These are phyloP conservation scores for Pseudozyma sp. DNA, from an alignment of 1,284 basidiomycete genomes.

Conservation along the genomic window DNA sequence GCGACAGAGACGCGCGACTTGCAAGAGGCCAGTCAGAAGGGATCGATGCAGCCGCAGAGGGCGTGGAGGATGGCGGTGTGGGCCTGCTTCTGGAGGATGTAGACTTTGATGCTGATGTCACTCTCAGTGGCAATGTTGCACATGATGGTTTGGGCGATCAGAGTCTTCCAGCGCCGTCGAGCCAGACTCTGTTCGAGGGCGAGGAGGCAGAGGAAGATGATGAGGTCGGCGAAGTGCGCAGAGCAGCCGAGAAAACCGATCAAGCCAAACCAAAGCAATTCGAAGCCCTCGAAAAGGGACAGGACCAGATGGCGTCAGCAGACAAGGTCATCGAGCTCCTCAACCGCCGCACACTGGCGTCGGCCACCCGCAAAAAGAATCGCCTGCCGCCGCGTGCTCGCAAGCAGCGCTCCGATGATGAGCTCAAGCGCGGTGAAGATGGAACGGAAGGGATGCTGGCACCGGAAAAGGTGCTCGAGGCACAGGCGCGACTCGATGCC, in stretches of 20 bases:
- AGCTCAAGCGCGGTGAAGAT: background rate
- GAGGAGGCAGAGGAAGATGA: conserved; percentile 13
- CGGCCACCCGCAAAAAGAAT: conserved; percentile 24
- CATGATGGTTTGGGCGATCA: conserved; percentile 3
- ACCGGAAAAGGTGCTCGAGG: conserved; percentile 46
- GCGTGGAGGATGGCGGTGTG: background rate
- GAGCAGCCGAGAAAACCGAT: background rate
- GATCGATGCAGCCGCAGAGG: conserved; percentile 3
- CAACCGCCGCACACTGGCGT: conserved; percentile 29
- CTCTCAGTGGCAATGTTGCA: conserved; percentile 21
- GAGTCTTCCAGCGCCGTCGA: conserved; percentile 24
- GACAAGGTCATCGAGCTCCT: conserved; percentile 45
- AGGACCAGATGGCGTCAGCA: conserved; percentile 23
- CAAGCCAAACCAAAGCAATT: background rate
- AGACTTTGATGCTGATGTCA: conserved; percentile 30
- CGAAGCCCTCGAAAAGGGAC: conserved; percentile 4
- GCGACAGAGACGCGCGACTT: background rate
- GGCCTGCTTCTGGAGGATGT: conserved; percentile 1
- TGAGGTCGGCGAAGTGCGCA: conserved; percentile 11
- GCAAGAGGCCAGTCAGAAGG: conserved; percentile 23
- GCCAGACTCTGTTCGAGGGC: conserved; percentile 40
- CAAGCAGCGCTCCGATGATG: conserved; percentile 33
- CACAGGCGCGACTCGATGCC: conserved; percentile 41
- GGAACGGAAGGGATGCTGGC: conserved; percentile 12
- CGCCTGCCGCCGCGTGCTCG: conserved; percentile 34